phyloP scores from a whole-genome alignment of 202 grass and related monocot species.

The Cymbopogon flexuosus region DNA sequence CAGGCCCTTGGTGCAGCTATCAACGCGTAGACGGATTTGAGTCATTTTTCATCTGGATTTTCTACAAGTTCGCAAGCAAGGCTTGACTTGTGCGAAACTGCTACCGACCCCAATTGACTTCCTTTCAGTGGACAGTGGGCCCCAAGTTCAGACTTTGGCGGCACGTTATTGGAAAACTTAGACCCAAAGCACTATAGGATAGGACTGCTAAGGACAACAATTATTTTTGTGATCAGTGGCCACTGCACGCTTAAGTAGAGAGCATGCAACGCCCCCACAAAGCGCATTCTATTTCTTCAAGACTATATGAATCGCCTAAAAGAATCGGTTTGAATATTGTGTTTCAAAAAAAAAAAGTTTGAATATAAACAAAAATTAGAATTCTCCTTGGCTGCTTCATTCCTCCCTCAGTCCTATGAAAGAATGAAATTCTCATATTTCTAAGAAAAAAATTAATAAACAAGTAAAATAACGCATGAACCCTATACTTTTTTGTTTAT shows the following conservation, averaged over 20 bases:
- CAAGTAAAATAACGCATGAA: background rate
- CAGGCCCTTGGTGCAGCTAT: background rate
- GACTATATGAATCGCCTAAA: background rate
- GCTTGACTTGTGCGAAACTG: slow-evolving; percentile 18
- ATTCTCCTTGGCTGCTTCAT: background rate
- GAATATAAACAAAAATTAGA: background rate
- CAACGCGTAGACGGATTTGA: background rate
- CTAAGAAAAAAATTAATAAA: too few relatives aligned
- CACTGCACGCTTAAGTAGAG: background rate
- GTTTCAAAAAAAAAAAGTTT: too few relatives aligned
- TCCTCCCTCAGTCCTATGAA: background rate
- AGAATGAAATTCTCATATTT: background rate
- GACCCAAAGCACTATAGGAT: background rate
- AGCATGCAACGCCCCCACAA: background rate
- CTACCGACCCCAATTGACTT: slow-evolving; percentile 23
- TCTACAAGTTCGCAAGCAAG: slow-evolving; percentile 13
- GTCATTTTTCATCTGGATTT: background rate
- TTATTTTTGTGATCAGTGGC: background rate
- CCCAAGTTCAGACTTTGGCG: slow-evolving; percentile 13
- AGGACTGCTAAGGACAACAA: background rate
- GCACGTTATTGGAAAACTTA: slow-evolving; percentile 16
- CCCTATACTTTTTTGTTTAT: background rate
- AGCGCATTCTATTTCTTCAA: background rate
- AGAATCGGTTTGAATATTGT: background rate
- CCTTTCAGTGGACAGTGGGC: background rate